A percentile compares a stretch with the other conserved stretches of the same genome.
Conservation (phyloP, 169 alveolate species). For the Babesia ovata region DNA sequence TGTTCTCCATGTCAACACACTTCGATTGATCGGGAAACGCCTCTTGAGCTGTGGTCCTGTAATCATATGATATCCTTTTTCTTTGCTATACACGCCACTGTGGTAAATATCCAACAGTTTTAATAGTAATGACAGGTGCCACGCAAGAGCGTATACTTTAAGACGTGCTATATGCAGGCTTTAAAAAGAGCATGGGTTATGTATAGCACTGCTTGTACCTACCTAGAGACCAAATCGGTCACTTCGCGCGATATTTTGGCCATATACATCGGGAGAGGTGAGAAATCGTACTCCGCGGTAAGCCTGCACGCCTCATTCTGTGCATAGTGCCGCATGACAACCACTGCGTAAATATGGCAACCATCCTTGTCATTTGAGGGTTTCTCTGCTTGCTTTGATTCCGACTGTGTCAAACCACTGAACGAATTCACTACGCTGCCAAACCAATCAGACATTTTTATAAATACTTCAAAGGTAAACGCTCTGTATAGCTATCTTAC, state of each 20-base stretch:
- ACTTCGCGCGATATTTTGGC: slow-evolving; percentile 67
- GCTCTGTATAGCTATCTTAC: too few relatives aligned
- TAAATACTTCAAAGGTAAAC: neutral
- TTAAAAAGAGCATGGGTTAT: neutral
- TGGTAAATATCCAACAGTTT: neutral
- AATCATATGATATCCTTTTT: too few relatives aligned
- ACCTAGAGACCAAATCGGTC: slow-evolving; percentile 71
- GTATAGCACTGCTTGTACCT: neutral
- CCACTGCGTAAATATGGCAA: slow-evolving; percentile 65
- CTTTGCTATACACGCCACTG: neutral
- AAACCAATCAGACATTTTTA: slow-evolving; percentile 32
- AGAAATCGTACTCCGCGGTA: slow-evolving; percentile 67
- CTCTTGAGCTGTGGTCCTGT: slow-evolving; percentile 65
- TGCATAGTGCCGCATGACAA: slow-evolving; percentile 69
- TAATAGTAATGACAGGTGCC: neutral
- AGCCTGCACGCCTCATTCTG: slow-evolving; percentile 66
- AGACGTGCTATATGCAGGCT: too few relatives aligned
- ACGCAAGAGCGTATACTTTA: too few relatives aligned
- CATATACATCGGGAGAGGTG: slow-evolving; percentile 59
- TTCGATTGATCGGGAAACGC: slow-evolving; percentile 67
- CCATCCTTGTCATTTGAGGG: slow-evolving; percentile 28
- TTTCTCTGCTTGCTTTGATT: slow-evolving; percentile 12
- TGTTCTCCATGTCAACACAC: slow-evolving; percentile 69
- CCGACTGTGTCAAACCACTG: slow-evolving; percentile 28
- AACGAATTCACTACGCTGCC: slow-evolving; percentile 40